Conservation (phyloP, 2,329 filamentous ascomycete species). For the Plectosphaerella sp. region DNA sequence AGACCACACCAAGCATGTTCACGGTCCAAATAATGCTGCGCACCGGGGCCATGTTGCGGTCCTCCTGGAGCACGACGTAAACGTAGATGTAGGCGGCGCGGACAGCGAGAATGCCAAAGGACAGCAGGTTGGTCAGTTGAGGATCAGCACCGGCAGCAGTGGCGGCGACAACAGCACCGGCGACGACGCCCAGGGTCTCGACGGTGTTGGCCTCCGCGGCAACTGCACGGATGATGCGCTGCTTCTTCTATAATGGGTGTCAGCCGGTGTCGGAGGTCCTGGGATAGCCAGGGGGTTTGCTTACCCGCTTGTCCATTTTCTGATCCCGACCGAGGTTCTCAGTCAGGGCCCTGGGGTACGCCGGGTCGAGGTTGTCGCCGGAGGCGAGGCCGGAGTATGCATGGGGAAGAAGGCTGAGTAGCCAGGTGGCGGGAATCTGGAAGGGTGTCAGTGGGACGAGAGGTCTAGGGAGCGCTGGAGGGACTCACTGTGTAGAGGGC, state of each 20-base stretch:
- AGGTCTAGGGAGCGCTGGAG: constrained; percentile 10
- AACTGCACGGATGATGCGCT: constrained; percentile 48
- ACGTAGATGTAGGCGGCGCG: constrained; percentile 34
- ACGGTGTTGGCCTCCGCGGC: constrained; percentile 39
- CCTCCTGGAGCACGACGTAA: constrained; percentile 39
- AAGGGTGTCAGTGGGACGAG: background rate
- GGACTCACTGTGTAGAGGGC: constrained; percentile 24
- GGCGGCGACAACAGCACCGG: constrained; percentile 38
- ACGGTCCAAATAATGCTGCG: constrained; percentile 32
- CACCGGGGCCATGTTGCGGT: constrained; percentile 28
- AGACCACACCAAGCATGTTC: constrained; percentile 25
- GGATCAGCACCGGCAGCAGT: constrained; percentile 35
- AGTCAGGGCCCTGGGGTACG: constrained; percentile 30
- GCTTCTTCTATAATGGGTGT: constrained; percentile 37
- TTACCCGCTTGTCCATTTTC: constrained; percentile 21
- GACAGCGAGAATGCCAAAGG: constrained; percentile 31
- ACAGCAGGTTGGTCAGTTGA: constrained; percentile 32
- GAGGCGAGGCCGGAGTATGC: constrained; percentile 22
- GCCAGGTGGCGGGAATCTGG: constrained; percentile 36
- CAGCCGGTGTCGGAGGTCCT: background rate
- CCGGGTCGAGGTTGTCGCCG: constrained; percentile 29
- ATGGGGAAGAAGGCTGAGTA: constrained; percentile 29
- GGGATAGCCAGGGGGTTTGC: background rate
- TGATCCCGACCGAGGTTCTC: constrained; percentile 25
- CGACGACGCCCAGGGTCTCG: constrained; percentile 39